Base-by-base conservation (phyloP, 176 grass and related monocot genomes). In the Musa beccarii region DNA sequence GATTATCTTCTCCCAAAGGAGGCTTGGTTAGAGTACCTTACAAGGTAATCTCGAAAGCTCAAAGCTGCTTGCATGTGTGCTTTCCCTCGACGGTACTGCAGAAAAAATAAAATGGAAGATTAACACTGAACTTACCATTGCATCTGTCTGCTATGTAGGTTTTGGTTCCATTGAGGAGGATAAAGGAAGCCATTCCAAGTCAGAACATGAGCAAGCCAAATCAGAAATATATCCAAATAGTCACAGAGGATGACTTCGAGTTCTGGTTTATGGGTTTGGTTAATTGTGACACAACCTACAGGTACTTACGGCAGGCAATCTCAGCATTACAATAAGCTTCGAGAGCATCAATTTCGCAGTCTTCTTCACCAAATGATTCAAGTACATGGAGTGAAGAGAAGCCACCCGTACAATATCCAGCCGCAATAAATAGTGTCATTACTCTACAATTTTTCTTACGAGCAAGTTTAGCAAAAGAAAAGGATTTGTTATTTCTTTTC, bases 261-360 rank as follows among this genome's bases (percentile, higher is more conserved):
- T 96, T 96, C 81, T 96, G 92, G 92, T 96, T 96, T 79, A 83
- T 96, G 89, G 85, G 83, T 0, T 96, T 96, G 79, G 83, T 88
- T 53, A 88, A 78, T 17, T 86, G 81, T 52, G 83, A 90, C 73
- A 81, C 80, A 19, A 87, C 84, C 76, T 92, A 79, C 84, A 92
- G 83, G 78, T 89, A 84, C 76, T 84, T 92, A 59, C 82, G 79
- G 59, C 80, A 87, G 59, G 82, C 86, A 72, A 85, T 89, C 74
- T 64, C 87, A 72, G 73, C 84, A 26, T 16, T 75, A 23, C 87
- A 52, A 70, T 89, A 79, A 86, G 14, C 57, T 61, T 61, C 7
- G 13, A 54, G 0, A 54, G 53, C 53, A n/a, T 43, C 34, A 43
- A 43, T 0, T 43, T 43, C 34, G 34, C 34, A 43, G 34, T 43